phyloP scores from a whole-genome alignment of 495 filamentous ascomycete species.

The Echria macrotheca region DNA sequence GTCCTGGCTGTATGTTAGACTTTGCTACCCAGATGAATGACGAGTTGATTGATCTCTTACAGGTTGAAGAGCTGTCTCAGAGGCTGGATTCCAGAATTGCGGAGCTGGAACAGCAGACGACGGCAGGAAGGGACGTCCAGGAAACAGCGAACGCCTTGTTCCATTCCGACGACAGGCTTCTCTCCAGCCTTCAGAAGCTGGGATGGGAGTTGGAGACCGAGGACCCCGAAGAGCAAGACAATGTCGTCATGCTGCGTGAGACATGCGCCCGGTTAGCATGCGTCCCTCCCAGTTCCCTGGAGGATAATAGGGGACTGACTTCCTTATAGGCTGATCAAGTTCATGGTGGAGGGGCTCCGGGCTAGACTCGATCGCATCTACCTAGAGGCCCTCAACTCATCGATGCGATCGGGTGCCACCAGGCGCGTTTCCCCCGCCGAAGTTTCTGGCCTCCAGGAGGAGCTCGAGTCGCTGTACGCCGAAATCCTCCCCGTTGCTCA shows the following conservation, averaged over 20 bases:
- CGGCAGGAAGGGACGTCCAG: constrained; percentile 19
- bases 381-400: constrained; percentile 33
- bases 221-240: constrained; percentile 31
- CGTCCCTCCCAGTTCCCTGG: not conserved
- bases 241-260: constrained; percentile 35
- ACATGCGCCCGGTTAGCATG: constrained; percentile 32
- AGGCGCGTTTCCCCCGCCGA: constrained; percentile 22
- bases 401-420: constrained; percentile 16
- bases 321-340: constrained; percentile 38
- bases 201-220: constrained; percentile 40
- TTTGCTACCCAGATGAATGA: not conserved
- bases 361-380: constrained; percentile 43
- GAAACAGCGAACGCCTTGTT: constrained; percentile 35
- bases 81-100: constrained; percentile 30
- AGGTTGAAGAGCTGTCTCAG: constrained; percentile 40
- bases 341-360: constrained; percentile 41
- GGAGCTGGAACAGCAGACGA: constrained; percentile 36
- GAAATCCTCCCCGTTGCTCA: constrained; percentile 59
- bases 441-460: constrained; percentile 46
- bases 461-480: constrained; percentile 56
- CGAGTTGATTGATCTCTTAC: too few species aligned
- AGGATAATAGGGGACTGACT: constrained; percentile 12
- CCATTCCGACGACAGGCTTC: constrained; percentile 41
- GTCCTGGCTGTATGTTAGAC: constrained; percentile 27
- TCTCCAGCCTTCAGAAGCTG: constrained; percentile 45